Evolutionary conservation across 2,329 filamentous ascomycete genomes (phyloP), one percentile per base, ranked within the genome.

Genomic region (Cercospora sesami): DNA sequence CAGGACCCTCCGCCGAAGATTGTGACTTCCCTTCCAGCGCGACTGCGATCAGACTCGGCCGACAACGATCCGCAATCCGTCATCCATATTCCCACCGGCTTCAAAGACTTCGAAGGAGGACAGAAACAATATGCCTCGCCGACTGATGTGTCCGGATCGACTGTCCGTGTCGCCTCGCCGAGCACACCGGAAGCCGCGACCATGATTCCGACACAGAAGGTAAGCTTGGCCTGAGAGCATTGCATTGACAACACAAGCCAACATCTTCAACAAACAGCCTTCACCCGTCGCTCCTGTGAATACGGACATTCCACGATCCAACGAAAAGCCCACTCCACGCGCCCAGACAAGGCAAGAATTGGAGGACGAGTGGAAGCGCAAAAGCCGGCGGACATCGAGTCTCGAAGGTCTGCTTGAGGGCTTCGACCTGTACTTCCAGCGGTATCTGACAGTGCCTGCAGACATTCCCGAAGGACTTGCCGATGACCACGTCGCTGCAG

Each of bases 71-170:
- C 93, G 26, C 86, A 92, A 63, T 97, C 94, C 1, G 94, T 96
- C 64, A 97, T 97, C 73, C 94, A 97, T 83, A 92, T 92, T 16
- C 93, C 94, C 0, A 86, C 92, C 71, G 92, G 90, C 69, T 97
- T 95, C 79, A 86, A 88, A 65, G 87, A 87, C 73, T 96, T 95
- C 86, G 92, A 72, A 33, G 65, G 45, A 18, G 65, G 48, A n/a
- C 57, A 66, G 16, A 60, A 39, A 30, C 63, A 68, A 59, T 60
- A 66, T 23, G 71, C 75, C 16, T 66, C 68, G 55, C 65, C 71
- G 21, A 67, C 70, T 9, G 70, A 73, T 42, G 64, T 65, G 18
- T 75, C 73, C 9, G 72, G 74, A 36, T 60, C 66, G 14, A 75
- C 74, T 9, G 72, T 69, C 36, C 61, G 67, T 30, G 45, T 82